Evolutionary conservation across 148 eudicot genomes (phyloP).

Genomic region (Fagopyrum tataricum): DNA sequence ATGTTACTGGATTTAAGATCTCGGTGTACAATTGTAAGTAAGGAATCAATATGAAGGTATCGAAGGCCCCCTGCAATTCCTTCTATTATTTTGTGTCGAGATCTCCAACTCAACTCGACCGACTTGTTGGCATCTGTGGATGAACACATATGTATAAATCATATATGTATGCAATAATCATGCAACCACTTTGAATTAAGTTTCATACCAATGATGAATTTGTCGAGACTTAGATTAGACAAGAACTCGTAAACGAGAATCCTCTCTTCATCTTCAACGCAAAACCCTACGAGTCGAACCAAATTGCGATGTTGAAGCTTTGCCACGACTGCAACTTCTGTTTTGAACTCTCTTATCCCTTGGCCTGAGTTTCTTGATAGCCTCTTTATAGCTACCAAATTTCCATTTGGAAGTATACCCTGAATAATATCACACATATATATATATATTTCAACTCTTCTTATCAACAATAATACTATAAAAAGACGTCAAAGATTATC

Average conservation of each 20-base stretch:
- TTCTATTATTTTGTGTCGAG: neutral
- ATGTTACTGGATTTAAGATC: conserved; percentile 6
- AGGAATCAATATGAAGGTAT: conserved; percentile 9
- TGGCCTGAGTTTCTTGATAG: neutral
- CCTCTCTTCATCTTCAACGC: conserved; percentile 19
- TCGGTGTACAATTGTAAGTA: conserved; percentile 9
- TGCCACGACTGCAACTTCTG: conserved; percentile 19
- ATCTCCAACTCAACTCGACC: neutral
- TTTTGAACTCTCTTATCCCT: neutral
- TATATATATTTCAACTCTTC: no score
- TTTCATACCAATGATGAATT: neutral
- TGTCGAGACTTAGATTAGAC: neutral
- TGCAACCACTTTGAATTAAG: no score
- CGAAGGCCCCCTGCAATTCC: conserved; percentile 1
- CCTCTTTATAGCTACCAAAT: neutral
- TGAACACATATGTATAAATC: no score
- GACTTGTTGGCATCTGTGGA: neutral
- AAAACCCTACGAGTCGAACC: conserved; percentile 23
- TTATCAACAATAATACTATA: no score
- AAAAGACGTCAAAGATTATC: neutral
- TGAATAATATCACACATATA: neutral
- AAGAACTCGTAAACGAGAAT: conserved; percentile 21
- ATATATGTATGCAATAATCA: no score
- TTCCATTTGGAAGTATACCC: neutral
- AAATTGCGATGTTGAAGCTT: conserved; percentile 26